Evolutionary conservation across 352 stramenopile genomes (phyloP), one percentile per base, ranked within the genome.

Genomic region (Phytophthora hybrid): DNA sequence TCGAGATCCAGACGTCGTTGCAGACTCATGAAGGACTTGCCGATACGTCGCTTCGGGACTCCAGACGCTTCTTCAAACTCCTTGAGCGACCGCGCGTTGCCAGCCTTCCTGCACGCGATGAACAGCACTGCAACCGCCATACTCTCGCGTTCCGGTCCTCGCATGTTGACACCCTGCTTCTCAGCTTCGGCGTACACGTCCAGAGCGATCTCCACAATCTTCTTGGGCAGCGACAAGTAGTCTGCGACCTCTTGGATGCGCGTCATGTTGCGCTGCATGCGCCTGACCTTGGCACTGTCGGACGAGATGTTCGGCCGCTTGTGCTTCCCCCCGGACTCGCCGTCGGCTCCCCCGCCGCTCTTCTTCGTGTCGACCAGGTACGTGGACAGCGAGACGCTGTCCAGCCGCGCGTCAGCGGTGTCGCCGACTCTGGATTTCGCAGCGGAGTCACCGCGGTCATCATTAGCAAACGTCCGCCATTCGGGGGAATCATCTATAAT

Each of bases 401-500:
- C 70, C 21, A 95, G 71, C 13, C 88, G 84, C 56, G 73, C 69
- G 71, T 95, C 88, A 26, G 85, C 71, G 52, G 77, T 77, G 73
- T 93, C 85, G 63, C 88, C 88, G 66, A 95, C 87, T 70, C 88
- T 89, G 79, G 84, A 93, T 91, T 93, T 93, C 49, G 80, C 84
- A 89, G 77, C 84, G 69, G 82, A 75, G 71, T 93, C 85, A 77
- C 85, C 88, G 73, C 87, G 87, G 71, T 95, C 88, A 85, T 95
- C 88, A 78, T 95, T 93, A 87, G 85, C 85, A 93, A 93, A 95
- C 59, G 81, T 95, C 70, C 84, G 82, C 88, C 88, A 95, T 82
- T 95, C 88, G 73, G 88, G 85, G 63, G 88, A 90, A 83, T 95
- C 88, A 88, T 95, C 88, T 81, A 95, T 89, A 72, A 95, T 92